Evolutionary conservation across 1,139 yeast genomes (phyloP), one percentile per base, ranked within the genome.

Genomic region (Saccharomyces hybrid): DNA sequence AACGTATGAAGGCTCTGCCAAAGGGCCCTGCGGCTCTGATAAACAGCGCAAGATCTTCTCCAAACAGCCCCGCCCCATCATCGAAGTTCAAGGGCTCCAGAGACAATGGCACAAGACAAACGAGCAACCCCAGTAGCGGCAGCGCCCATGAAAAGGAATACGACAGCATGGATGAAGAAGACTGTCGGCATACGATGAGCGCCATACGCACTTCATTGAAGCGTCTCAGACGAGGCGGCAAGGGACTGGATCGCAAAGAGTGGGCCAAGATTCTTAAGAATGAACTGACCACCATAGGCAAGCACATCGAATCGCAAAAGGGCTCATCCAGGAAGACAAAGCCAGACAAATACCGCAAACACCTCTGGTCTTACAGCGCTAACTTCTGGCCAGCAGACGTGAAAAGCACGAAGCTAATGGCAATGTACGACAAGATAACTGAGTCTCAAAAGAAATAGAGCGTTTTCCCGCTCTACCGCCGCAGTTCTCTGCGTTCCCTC

Each of bases 371-470:
- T 25, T 88, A 86, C 70, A 95, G 97, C 7, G 80, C 95, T 42
- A 80, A 82, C 57, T 93, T 86, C 70, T 93, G 99, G 99, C 99
- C 99, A 0, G 88, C 84, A 2, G 82, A 83, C 60, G 98, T 86
- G 14, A 83, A 88, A 47, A 86, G 96, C 57, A 75, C 78, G 50
- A 87, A 87, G 72, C 83, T 93, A 63, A 81, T 81, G 70, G 86
- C 83, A 52, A 93, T 93, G 97, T 93, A 91, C 71, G 79, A 79
- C 65, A 85, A 88, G 71, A 73, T 83, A 58, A 79, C 58, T 6
- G 60, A 60, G 34, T 41, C 30, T 51, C 62, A 11, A 52, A 49
- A 42, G 54, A 55, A 47, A 13, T 42, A 20, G 14, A 50, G 3
- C 42, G 38, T 16, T 34, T 46, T 26, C 25, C 23, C 23, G 23